Evolutionary conservation across 1,284 basidiomycete genomes (phyloP), one percentile per base, ranked within the genome.

Genomic region (Boletellus deceptivus): DNA sequence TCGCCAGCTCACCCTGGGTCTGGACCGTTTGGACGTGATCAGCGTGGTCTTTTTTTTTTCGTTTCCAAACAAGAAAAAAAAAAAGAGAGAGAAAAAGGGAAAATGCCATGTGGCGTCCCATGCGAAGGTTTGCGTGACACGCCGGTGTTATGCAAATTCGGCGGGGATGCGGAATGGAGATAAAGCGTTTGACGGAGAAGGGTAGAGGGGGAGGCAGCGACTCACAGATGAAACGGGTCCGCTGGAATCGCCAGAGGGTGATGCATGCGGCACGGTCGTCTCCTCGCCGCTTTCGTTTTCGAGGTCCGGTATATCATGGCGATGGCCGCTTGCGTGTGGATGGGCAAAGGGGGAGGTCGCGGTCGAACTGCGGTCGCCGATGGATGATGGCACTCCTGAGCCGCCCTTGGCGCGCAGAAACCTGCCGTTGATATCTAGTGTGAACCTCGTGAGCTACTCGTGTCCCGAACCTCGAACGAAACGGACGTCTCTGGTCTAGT

Each of bases 271-370:
- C 31, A 7, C 18, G 10, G 43, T 14, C 18, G 41, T 46, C 31
- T 53, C 59, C n/a, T 55, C 59, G 2, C 49, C 50, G 4, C 43
- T 55, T 35, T 58, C 64, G 34, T 48, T 53, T 20, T 54, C 55
- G 43, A 46, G 25, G 18, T 50, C 39, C 4, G 48, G 52, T 2
- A 46, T 17, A 16, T 36, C 20, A 14, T 25, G 29, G 51, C 1
- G 29, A 13, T 31, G 29, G 29, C 29, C 5, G 11, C 20, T 49
- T 40, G 58, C 20, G 27, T 18, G 29, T 20, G 46, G 43, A 37
- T 22, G 45, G 9, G 34, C n/a, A 38, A 29, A 25, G 29, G 41
- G 17, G 11, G 38, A 31, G 29, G 29, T 31, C 29, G 29, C 9
- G 29, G 29, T 31, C 29, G 29, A 8, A 13, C 20, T 7, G 42